phyloP scores from a whole-genome alignment of 768 basidiomycete genomes.

The Mycena vulgaris region DNA sequence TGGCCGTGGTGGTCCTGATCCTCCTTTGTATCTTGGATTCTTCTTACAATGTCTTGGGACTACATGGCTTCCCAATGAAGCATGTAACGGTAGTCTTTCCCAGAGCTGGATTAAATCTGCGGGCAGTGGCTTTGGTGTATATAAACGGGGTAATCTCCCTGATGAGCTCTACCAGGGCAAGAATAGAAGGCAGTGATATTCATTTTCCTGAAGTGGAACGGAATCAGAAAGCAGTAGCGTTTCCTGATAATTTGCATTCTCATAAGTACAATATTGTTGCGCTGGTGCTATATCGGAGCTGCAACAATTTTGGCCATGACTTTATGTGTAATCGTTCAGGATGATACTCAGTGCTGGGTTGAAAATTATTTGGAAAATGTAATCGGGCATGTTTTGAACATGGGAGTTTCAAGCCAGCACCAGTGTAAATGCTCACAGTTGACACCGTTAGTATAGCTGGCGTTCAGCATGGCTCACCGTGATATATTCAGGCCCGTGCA shows the following conservation, averaged over 20 bases:
- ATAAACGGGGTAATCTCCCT: neutral
- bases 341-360: too few species aligned
- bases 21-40: too few species aligned
- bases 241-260: constrained; percentile 10
- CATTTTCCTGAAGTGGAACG: neutral
- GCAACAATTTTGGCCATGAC: neutral
- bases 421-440: constrained; percentile 16
- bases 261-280: constrained; percentile 17
- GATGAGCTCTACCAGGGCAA: too few species aligned
- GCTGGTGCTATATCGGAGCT: constrained; percentile 2
- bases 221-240: constrained; percentile 12
- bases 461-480: constrained; percentile 15
- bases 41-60: too few species aligned
- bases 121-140: too few species aligned
- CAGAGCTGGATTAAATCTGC: too few species aligned
- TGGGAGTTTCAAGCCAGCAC: constrained; percentile 8
- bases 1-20: too few species aligned
- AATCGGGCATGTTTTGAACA: constrained; percentile 14
- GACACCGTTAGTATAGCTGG: constrained; percentile 8
- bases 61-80: too few species aligned
- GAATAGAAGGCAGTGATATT: too few species aligned
- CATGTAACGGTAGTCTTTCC: too few species aligned
- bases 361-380: neutral
- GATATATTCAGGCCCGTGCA: constrained; percentile 16
- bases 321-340: neutral